Conservation (phyloP, 768 basidiomycete species). For the Guyanaporus albipodus region DNA sequence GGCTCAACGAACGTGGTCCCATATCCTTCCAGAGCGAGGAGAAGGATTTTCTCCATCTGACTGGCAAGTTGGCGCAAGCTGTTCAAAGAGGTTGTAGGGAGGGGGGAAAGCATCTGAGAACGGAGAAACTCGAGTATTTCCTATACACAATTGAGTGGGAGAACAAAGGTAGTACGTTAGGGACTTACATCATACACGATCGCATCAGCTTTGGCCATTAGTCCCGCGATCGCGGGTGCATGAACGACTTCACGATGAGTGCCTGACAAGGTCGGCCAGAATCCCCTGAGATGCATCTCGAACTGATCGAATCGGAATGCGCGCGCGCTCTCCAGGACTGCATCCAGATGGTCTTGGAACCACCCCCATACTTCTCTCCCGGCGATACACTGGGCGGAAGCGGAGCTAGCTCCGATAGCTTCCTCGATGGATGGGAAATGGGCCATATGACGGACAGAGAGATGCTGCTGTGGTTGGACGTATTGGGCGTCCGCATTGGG, state of each 20-base stretch:
- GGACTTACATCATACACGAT: slow-evolving; percentile 85
- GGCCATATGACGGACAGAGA: slow-evolving; percentile 71
- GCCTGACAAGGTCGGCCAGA: slow-evolving; percentile 75
- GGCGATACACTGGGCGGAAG: slow-evolving; percentile 72
- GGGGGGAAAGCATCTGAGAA: slow-evolving; percentile 77
- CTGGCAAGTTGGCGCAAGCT: slow-evolving; percentile 78
- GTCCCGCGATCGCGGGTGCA: slow-evolving; percentile 79
- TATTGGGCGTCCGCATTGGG: slow-evolving; percentile 45
- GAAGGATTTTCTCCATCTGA: slow-evolving; percentile 88
- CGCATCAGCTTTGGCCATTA: slow-evolving; percentile 89
- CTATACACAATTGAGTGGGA: slow-evolving; percentile 37
- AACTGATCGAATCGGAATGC: slow-evolving; percentile 85
- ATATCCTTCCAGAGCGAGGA: slow-evolving; percentile 76
- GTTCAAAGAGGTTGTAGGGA: slow-evolving; percentile 61
- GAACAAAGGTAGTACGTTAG: not conserved
- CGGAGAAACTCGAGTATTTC: slow-evolving; percentile 86
- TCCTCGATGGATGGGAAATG: slow-evolving; percentile 87
- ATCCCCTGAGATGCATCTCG: slow-evolving; percentile 79
- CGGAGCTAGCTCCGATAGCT: slow-evolving; percentile 69
- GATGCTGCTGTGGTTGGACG: slow-evolving; percentile 42
- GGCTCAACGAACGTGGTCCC: slow-evolving; percentile 89
- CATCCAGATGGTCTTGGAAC: slow-evolving; percentile 90
- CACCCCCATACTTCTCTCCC: slow-evolving; percentile 88
- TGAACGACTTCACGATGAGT: slow-evolving; percentile 85
- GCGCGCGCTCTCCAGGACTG: slow-evolving; percentile 72